Conservation (phyloP, 208 protist genomes). For the Perkinsela sp. region DNA sequence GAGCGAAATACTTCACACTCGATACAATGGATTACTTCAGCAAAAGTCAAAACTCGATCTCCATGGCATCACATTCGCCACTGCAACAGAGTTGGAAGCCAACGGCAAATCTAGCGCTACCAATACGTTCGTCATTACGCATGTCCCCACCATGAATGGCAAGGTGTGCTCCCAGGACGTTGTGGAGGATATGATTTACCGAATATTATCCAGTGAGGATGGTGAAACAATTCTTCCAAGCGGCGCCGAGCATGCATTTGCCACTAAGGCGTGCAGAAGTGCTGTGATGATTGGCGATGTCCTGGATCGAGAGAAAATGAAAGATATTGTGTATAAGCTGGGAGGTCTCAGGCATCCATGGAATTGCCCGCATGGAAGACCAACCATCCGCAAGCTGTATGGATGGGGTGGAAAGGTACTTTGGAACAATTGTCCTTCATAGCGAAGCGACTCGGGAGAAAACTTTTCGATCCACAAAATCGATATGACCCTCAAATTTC, state of each 20-base stretch:
- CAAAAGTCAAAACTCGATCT: slow-evolving; percentile 11
- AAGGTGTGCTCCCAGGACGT: slow-evolving; percentile 41
- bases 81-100: slow-evolving; percentile 4
- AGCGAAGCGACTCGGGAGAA: too few species aligned
- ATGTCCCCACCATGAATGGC: slow-evolving; percentile 48
- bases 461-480: too few species aligned
- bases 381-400: slow-evolving; percentile 25
- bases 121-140: slow-evolving; percentile 25
- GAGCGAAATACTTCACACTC: slow-evolving; percentile 29
- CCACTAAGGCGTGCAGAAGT: slow-evolving; percentile 57
- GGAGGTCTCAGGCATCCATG: slow-evolving; percentile 56
- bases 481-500: too few species aligned
- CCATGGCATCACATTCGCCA: slow-evolving; percentile 67
- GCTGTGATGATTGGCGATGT: slow-evolving; percentile 74
- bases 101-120: slow-evolving; percentile 14
- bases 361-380: slow-evolving; percentile 75
- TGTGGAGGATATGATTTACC: slow-evolving; percentile 50
- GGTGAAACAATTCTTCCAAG: slow-evolving; percentile 20
- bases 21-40: slow-evolving; percentile 39
- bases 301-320: slow-evolving; percentile 34
- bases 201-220: slow-evolving; percentile 22
- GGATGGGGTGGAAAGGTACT: neutral
- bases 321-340: slow-evolving; percentile 25
- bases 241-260: slow-evolving; percentile 62
- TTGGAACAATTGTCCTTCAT: too few species aligned